Percentiles rank a stretch among this genome's conserved stretches.
Evolutionary conservation across 371 early-diverging fungal species (phyloP).

Genomic region (Batkoa obscura): DNA sequence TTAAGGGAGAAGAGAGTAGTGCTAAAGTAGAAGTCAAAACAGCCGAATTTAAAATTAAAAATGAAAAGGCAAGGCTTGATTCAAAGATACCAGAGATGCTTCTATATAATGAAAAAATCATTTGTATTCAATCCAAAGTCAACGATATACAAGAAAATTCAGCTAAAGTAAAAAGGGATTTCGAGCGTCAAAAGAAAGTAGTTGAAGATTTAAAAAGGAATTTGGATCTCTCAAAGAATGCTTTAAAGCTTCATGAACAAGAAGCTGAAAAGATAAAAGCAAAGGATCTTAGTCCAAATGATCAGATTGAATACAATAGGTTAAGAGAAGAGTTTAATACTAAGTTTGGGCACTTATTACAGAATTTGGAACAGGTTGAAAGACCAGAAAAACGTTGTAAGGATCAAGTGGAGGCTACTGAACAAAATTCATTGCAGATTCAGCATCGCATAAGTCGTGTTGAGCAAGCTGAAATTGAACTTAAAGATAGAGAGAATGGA

Average conservation of each 20-base stretch:
- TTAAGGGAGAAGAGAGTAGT: conserved; percentile 27
- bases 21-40: conserved; percentile 56
- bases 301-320: conserved; percentile 28
- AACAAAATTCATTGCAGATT: conserved; percentile 33
- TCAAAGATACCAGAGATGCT: conserved; percentile 34
- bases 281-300: conserved; percentile 14
- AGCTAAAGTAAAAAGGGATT: conserved; percentile 29
- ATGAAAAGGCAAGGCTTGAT: conserved; percentile 33
- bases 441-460: conserved; percentile 26
- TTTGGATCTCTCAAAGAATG: conserved; percentile 20
- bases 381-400: conserved; percentile 36
- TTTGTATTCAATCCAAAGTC: conserved; percentile 41
- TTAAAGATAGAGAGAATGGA: conserved; percentile 12
- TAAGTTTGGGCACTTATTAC: conserved; percentile 38
- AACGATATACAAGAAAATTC: conserved; percentile 31
- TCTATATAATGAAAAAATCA: conserved; percentile 47
- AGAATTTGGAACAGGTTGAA: conserved; percentile 38
- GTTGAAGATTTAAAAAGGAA: conserved; percentile 21
- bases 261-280: conserved; percentile 5
- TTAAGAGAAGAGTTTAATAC: conserved; percentile 16
- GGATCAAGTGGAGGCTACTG: conserved; percentile 24
- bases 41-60: too few species aligned
- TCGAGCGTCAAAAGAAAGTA: conserved; percentile 23
- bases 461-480: conserved; percentile 25
- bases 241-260: conserved; percentile 4